These are phyloP conservation scores for Rubia balearica DNA, from an alignment of 305 asterid species.

Conservation along the genomic window DNA sequence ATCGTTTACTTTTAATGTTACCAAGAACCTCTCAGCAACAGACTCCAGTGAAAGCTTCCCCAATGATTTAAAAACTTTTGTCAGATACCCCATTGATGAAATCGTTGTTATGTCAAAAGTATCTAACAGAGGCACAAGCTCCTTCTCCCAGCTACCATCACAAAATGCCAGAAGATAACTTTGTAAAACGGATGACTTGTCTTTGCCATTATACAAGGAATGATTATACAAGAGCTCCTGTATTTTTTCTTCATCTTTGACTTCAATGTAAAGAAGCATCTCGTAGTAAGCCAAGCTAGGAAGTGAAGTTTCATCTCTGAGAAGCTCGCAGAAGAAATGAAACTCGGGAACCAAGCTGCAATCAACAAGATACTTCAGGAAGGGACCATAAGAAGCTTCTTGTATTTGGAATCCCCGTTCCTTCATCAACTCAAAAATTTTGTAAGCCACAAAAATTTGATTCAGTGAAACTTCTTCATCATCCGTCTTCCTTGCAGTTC, in stretches of 20 bases:
- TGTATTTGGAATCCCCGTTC: constrained; percentile 58
- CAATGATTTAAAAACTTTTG: constrained; percentile 51
- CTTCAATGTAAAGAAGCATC: constrained; percentile 61
- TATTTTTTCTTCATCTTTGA: constrained; percentile 50
- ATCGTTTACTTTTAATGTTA: constrained; percentile 51
- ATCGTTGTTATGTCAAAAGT: constrained; percentile 52
- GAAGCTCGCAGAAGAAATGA: constrained; percentile 51
- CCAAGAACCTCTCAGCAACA: constrained; percentile 45
- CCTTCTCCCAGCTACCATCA: constrained; percentile 49
- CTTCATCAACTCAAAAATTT: constrained; percentile 40
- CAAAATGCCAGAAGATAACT: constrained; percentile 58
- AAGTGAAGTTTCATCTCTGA: constrained; percentile 43
- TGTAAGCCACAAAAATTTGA: constrained; percentile 52
- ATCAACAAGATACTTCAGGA: constrained; percentile 64
- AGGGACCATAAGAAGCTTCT: constrained; percentile 57
- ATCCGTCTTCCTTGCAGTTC: constrained; percentile 47
- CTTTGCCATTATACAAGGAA: constrained; percentile 39
- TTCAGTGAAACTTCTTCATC: constrained; percentile 54
- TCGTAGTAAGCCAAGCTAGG: constrained; percentile 74
- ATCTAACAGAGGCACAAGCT: constrained; percentile 48
- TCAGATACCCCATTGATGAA: constrained; percentile 35
- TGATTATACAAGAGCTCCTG: constrained; percentile 51
- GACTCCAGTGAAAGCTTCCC: constrained; percentile 66
- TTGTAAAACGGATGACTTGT: constrained; percentile 47
- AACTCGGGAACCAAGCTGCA: constrained; percentile 63